phyloP scores from a whole-genome alignment of 2,329 filamentous ascomycete species.

The Aspergillus nomiae region DNA sequence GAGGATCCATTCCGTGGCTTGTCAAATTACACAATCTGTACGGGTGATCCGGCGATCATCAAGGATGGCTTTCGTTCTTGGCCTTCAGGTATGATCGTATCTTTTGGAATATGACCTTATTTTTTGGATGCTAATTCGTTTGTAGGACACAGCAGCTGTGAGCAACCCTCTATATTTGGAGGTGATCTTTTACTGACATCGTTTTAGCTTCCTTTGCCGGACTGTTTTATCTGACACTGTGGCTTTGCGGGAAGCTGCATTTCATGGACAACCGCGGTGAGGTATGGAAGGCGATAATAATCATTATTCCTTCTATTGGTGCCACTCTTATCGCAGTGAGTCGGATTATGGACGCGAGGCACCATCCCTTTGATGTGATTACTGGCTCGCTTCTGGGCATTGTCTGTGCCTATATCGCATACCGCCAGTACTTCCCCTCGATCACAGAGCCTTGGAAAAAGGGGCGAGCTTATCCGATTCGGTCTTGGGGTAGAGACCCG shows the following conservation, averaged over 20 bases:
- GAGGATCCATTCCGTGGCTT: constrained; percentile 43
- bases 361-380: constrained; percentile 64
- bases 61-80: constrained; percentile 63
- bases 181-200: neutral
- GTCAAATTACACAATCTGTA: constrained; percentile 54
- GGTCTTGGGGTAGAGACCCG: constrained; percentile 57
- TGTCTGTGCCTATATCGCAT: constrained; percentile 54
- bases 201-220: constrained; percentile 59
- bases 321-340: constrained; percentile 58
- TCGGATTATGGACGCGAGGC: constrained; percentile 63
- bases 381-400: constrained; percentile 57
- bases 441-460: constrained; percentile 59
- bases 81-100: constrained; percentile 50
- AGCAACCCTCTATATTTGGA: constrained; percentile 4
- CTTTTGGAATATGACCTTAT: neutral
- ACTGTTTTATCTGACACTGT: constrained; percentile 61
- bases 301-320: constrained; percentile 56
- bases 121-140: constrained; percentile 18
- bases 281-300: constrained; percentile 60
- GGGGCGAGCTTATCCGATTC: constrained; percentile 61
- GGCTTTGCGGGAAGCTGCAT: constrained; percentile 62
- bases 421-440: constrained; percentile 62
- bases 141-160: constrained; percentile 26
- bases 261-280: constrained; percentile 62
- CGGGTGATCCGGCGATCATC: constrained; percentile 51